Conservation (phyloP, 2,329 filamentous ascomycete genomes). For the Venturia effusa region DNA sequence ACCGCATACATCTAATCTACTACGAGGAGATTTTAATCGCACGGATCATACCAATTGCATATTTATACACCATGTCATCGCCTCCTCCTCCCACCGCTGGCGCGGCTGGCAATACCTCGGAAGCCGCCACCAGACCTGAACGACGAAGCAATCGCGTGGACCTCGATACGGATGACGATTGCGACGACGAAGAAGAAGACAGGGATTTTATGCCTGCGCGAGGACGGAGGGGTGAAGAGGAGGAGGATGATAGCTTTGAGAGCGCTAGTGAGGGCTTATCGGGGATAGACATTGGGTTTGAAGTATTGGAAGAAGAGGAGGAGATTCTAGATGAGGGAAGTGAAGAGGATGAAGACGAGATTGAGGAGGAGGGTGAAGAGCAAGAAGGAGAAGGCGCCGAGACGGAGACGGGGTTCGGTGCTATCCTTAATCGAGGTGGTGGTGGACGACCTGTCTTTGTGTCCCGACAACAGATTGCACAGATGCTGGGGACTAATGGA, state of each 20-base stretch:
- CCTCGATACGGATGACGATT: neutral
- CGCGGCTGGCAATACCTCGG: neutral
- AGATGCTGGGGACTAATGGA: neutral
- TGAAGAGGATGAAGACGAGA: conserved; percentile 32
- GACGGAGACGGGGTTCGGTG: conserved; percentile 20
- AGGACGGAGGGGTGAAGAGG: neutral
- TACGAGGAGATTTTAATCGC: neutral
- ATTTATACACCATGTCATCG: neutral
- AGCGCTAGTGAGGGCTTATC: conserved; percentile 1
- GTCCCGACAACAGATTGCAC: neutral
- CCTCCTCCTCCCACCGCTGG: neutral
- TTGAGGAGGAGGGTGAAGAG: conserved; percentile 24
- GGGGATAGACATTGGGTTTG: conserved; percentile 6
- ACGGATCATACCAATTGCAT: neutral
- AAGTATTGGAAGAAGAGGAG: conserved; percentile 13
- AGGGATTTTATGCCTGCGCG: conserved; percentile 6
- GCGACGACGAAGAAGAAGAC: conserved; percentile 9
- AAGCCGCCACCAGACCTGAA: neutral
- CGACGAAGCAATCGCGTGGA: neutral
- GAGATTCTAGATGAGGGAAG: conserved; percentile 31
- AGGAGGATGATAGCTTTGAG: conserved; percentile 7
- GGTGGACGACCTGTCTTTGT: neutral
- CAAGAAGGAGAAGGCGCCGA: conserved; percentile 24
- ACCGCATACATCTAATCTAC: neutral
- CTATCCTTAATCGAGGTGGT: neutral